Base-by-base conservation (phyloP, 495 filamentous ascomycete species). In the Hamigera avellanea region DNA sequence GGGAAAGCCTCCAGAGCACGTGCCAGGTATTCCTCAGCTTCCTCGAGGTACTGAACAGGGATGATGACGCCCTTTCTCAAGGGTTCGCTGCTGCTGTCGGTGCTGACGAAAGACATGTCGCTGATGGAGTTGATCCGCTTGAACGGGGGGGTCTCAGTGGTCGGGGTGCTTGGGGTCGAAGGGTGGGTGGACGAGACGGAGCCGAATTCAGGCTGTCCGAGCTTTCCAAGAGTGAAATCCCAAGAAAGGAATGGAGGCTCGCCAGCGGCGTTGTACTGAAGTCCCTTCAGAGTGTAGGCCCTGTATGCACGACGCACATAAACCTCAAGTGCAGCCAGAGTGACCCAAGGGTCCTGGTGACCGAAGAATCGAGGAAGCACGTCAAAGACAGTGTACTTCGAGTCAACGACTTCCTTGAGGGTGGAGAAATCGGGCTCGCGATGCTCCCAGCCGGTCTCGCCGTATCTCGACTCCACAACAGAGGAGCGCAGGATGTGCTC, bases 401-500 rank as follows among this genome's bases (percentile, higher is more conserved):
- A 96, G 62, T 98, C 91, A 32, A 98, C 84, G 30, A 98, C 91
- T 56, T 98, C 91, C 65, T 93, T 91, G 57, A 98, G 75, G 48
- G 88, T 68, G 28, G 86, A 76, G 33, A 87, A 62, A 53, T 81
- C 79, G 13, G 91, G 91, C 52, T 94, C 85, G 44, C 93, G 76
- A 62, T 98, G 91, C 34, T 94, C 88, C 86, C 86, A 95, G 29
- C 89, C 87, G 28, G 85, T 93, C 68, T 98, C 91, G 21, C 91
- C 91, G 54, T 98, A 98, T 46, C 83, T 78, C 26, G 88, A 93
- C 59, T 96, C 86, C 6, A 95, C 77, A n/a, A 98, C 91, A 2
- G 93, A 88, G 23, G 91, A 93, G 26, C 89, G 85, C 21, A 98
- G 73, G 48, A 98, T 98, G 60, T 95, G 89, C 64, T 96, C 93